A percentile compares a stretch with the other conserved stretches of the same genome.
Evolutionary conservation across 176 grass and related monocot genomes (phyloP).

Genomic region (Phoenix roebelenii): DNA sequence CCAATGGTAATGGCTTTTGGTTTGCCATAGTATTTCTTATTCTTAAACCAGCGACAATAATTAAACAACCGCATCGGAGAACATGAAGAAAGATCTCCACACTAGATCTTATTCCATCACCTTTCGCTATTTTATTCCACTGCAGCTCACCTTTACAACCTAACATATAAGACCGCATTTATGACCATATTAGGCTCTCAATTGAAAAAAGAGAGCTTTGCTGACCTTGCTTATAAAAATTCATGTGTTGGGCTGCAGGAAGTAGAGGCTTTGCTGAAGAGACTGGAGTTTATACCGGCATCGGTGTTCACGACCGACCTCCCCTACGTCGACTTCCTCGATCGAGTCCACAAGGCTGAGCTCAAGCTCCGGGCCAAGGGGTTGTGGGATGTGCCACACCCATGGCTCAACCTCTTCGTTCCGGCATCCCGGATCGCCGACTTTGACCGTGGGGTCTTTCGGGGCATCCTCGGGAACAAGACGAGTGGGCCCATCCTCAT

Average conservation of each 20-base stretch:
- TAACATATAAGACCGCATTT: too few relatives aligned
- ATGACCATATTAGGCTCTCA: too few relatives aligned
- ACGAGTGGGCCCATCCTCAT: conserved; percentile 89
- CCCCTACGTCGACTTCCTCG: conserved; percentile 75
- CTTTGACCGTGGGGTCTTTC: conserved; percentile 82
- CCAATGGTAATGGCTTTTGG: conserved; percentile 40
- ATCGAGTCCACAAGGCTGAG: conserved; percentile 90
- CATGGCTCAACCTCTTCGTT: conserved; percentile 96
- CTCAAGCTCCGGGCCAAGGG: conserved; percentile 69
- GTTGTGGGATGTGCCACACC: conserved; percentile 92
- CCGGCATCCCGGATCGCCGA: conserved; percentile 79
- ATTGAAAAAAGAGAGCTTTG: too few relatives aligned
- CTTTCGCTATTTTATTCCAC: conserved; percentile 16
- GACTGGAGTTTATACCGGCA: conserved; percentile 56
- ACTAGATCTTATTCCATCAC: conserved; percentile 53
- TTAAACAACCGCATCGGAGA: conserved; percentile 28
- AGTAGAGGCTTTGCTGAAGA: conserved; percentile 55
- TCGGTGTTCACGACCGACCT: conserved; percentile 91
- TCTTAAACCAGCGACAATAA: background rate
- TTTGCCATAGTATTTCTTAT: conserved; percentile 27
- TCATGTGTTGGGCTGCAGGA: conserved; percentile 20
- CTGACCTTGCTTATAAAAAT: too few relatives aligned
- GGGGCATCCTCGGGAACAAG: conserved; percentile 55
- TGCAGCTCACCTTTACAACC: too few relatives aligned
- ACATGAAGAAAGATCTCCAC: conserved; percentile 30